These are phyloP conservation scores for Aspergillus sclerotioniger DNA, from an alignment of 495 filamentous ascomycete genomes.

Conservation along the genomic window DNA sequence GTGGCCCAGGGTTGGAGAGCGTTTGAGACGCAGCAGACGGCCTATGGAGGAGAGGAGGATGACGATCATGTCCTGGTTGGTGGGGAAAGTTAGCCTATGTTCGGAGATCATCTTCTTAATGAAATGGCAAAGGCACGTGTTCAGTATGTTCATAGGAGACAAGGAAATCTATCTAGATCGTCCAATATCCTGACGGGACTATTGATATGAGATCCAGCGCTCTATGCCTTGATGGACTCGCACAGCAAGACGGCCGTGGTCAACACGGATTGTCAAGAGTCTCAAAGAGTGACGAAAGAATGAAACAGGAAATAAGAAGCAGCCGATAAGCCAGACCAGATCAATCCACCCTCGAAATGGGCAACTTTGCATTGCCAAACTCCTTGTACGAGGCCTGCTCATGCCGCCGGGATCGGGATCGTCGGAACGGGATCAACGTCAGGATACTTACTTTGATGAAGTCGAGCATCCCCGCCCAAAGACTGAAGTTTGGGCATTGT, in stretches of 20 bases:
- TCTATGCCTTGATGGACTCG: too few species aligned
- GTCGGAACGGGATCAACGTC: slow-evolving; percentile 34
- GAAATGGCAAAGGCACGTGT: too few species aligned
- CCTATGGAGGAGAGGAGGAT: slow-evolving; percentile 76
- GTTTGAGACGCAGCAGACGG: slow-evolving; percentile 54
- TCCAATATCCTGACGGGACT: too few species aligned
- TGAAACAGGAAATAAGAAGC: background rate
- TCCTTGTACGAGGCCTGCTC: slow-evolving; percentile 24
- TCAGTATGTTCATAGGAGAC: too few species aligned
- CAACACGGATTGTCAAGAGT: background rate
- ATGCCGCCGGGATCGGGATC: slow-evolving; percentile 20
- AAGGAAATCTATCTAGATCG: too few species aligned
- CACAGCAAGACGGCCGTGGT: too few species aligned
- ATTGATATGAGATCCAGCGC: too few species aligned
- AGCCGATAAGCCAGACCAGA: background rate
- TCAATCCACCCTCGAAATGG: slow-evolving; percentile 41
- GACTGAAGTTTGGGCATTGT: slow-evolving; percentile 88
- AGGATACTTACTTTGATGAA: slow-evolving; percentile 73
- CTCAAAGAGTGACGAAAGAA: background rate
- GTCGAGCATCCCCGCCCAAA: slow-evolving; percentile 86
- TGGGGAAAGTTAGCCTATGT: background rate
- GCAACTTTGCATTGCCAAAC: slow-evolving; percentile 25
- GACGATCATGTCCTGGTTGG: slow-evolving; percentile 71
- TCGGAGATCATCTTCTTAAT: too few species aligned
- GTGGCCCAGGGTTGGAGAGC: slow-evolving; percentile 40